Percentiles rank a stretch among this genome's conserved stretches.
Evolutionary conservation across 148 eudicot genomes (phyloP).

Genomic region (Oxyria digyna): DNA sequence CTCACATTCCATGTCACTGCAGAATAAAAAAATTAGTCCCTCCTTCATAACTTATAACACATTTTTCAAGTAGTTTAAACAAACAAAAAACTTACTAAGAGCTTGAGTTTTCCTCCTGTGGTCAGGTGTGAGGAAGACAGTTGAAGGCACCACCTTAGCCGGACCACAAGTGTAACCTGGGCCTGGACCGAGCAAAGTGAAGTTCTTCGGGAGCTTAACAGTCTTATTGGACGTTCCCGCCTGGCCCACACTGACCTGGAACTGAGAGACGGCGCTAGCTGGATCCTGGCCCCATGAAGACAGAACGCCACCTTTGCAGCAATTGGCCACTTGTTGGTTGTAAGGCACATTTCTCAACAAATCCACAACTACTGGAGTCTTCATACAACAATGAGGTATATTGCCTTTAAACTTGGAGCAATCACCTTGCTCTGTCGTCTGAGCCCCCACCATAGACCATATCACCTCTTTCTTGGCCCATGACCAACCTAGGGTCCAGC

Average conservation of each 20-base stretch:
- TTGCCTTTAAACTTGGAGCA: constrained; percentile 52
- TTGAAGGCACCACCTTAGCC: constrained; percentile 56
- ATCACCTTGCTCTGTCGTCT: constrained; percentile 63
- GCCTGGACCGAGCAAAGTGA: constrained; percentile 55
- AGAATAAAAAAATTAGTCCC: constrained; percentile 3
- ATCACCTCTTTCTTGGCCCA: constrained; percentile 65
- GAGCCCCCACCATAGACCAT: constrained; percentile 60
- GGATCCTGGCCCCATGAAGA: constrained; percentile 70
- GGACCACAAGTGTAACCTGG: constrained; percentile 80
- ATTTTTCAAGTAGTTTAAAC: no score
- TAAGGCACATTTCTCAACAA: constrained; percentile 52
- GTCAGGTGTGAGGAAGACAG: constrained; percentile 45
- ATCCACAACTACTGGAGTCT: constrained; percentile 46
- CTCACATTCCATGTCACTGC: constrained; percentile 94
- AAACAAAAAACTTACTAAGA: constrained; percentile 29
- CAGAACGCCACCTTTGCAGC: constrained; percentile 60
- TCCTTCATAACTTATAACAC: no score
- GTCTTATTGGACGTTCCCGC: constrained; percentile 62
- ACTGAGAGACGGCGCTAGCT: constrained; percentile 33
- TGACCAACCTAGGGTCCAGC: constrained; percentile 63
- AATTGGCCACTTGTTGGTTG: constrained; percentile 52
- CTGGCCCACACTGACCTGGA: constrained; percentile 61
- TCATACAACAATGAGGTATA: constrained; percentile 50
- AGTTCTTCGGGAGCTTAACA: constrained; percentile 54
- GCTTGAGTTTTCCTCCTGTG: constrained; percentile 58